Evolutionary conservation across 1,284 basidiomycete species (phyloP).

Genomic region (Inonotus obliquus): DNA sequence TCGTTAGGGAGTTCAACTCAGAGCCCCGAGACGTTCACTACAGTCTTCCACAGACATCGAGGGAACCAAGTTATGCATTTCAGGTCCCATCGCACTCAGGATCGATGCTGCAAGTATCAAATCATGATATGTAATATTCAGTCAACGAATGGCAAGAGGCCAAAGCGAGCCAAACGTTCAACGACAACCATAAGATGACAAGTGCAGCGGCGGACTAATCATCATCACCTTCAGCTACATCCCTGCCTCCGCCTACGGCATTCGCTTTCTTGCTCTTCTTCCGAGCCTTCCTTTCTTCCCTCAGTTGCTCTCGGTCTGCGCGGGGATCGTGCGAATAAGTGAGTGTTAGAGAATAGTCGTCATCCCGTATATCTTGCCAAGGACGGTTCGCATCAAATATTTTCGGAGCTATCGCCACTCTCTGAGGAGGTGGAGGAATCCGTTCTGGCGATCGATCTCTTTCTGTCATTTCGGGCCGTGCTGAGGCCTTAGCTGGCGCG

Average conservation of each 20-base stretch:
- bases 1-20: too few relatives aligned
- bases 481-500: constrained; percentile 33
- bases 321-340: constrained; percentile 34
- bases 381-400: constrained; percentile 33
- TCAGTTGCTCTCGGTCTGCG: background rate
- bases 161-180: too few relatives aligned
- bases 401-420: constrained; percentile 32
- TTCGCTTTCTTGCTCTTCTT: background rate
- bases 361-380: constrained; percentile 41
- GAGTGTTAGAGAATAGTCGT: constrained; percentile 23
- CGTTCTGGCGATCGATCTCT: constrained; percentile 33
- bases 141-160: too few relatives aligned
- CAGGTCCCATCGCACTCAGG: too few relatives aligned
- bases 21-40: too few relatives aligned
- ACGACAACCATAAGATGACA: too few relatives aligned
- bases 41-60: too few relatives aligned
- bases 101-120: too few relatives aligned
- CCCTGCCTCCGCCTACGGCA: background rate
- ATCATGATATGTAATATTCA: too few relatives aligned
- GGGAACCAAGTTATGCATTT: too few relatives aligned
- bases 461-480: constrained; percentile 24
- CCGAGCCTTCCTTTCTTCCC: constrained; percentile 1
- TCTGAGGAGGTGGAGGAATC: constrained; percentile 38
- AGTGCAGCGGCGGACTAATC: too few relatives aligned
- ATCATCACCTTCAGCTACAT: background rate